A percentile compares a stretch with the other conserved stretches of the same genome.
These are phyloP conservation scores for Ambrosia artemisiifolia DNA, from an alignment of 129 eudicot genomes.

Conservation along the genomic window DNA sequence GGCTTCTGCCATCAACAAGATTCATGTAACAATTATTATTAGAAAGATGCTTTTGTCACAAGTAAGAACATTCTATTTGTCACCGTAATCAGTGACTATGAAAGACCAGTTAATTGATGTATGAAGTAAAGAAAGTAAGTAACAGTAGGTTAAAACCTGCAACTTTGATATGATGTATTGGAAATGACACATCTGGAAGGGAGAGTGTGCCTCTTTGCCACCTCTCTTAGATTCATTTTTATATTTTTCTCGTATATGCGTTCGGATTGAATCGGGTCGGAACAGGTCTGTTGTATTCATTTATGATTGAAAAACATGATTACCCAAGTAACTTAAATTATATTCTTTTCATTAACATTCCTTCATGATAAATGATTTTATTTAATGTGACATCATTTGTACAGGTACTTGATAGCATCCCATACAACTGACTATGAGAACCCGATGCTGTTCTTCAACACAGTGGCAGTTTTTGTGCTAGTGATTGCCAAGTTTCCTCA, in stretches of 20 bases:
- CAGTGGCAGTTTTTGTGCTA: conserved; percentile 71
- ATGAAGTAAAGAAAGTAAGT: neutral
- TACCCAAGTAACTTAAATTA: neutral
- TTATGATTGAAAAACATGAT: neutral
- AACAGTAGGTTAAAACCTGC: neutral
- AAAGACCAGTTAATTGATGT: neutral
- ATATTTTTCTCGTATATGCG: neutral
- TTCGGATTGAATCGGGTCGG: neutral
- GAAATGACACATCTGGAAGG: neutral
- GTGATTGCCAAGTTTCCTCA: conserved; percentile 91
- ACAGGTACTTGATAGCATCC: conserved; percentile 90
- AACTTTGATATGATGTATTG: neutral
- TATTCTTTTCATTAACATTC: neutral
- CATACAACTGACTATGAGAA: conserved; percentile 83
- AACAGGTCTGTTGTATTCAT: neutral
- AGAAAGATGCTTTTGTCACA: neutral
- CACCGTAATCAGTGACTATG: neutral
- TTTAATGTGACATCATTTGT: neutral
- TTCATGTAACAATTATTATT: neutral
- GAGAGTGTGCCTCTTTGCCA: neutral
- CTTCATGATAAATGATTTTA: neutral
- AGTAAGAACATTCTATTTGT: neutral
- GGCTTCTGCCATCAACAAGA: too few species aligned
- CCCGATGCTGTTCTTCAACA: conserved; percentile 82
- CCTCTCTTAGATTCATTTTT: neutral